phyloP scores from a whole-genome alignment of 768 basidiomycete genomes.

The Calocera cornea region DNA sequence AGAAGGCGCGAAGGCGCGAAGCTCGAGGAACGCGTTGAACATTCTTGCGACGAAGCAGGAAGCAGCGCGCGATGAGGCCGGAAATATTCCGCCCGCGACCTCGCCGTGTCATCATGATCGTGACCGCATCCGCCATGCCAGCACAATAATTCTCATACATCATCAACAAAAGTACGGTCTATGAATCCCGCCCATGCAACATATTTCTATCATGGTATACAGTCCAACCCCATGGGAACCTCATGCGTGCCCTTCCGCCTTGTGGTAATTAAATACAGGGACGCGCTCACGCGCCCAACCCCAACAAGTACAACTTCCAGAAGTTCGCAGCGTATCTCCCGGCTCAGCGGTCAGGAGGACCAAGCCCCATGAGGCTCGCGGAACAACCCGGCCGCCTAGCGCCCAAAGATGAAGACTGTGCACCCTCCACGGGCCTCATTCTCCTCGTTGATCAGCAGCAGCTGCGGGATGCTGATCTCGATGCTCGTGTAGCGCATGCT shows the following conservation, averaged over 20 bases:
- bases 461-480: not conserved
- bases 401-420: not conserved
- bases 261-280: too few species aligned
- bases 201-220: too few species aligned
- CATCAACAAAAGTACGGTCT: too few species aligned
- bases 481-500: not conserved
- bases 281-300: too few species aligned
- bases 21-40: not conserved
- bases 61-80: not conserved
- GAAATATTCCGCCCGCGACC: not conserved
- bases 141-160: too few species aligned
- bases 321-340: too few species aligned
- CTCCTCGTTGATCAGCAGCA: conserved; percentile 1
- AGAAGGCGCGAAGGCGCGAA: not conserved
- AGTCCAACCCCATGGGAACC: too few species aligned
- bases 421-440: not conserved
- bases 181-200: too few species aligned
- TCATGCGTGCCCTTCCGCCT: too few species aligned
- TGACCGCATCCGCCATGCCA: too few species aligned
- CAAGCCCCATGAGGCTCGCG: not conserved
- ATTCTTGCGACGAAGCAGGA: not conserved
- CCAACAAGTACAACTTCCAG: too few species aligned
- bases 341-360: not conserved
- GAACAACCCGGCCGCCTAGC: not conserved
- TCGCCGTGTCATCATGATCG: not conserved